Conservation (phyloP, 805 yeast genomes). For the Peterozyma xylosa region DNA sequence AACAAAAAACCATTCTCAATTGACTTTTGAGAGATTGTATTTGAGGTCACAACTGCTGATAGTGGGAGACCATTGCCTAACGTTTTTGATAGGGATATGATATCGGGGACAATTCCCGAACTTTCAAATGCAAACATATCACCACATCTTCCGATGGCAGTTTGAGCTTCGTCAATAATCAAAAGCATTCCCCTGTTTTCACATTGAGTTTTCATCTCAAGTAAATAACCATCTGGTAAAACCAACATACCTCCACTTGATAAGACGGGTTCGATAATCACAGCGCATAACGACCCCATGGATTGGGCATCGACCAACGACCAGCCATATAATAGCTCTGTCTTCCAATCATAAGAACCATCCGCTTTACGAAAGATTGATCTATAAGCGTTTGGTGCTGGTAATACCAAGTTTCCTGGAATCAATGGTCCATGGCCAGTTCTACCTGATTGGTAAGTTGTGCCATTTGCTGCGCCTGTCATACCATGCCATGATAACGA, state of each 20-base stretch:
- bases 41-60: conserved; percentile 21
- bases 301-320: conserved; percentile 18
- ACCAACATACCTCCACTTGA: conserved; percentile 47
- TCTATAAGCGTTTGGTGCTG: conserved; percentile 20
- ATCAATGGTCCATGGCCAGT: conserved; percentile 19
- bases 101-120: conserved; percentile 24
- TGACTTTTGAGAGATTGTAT: conserved; percentile 16
- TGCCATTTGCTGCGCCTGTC: conserved; percentile 19
- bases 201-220: conserved; percentile 18
- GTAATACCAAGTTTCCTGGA: conserved; percentile 19
- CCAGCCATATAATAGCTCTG: conserved; percentile 20
- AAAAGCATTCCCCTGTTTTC: conserved; percentile 35
- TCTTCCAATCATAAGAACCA: conserved; percentile 21
- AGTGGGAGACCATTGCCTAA: conserved; percentile 25
- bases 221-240: conserved; percentile 24
- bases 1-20: conserved; percentile 15
- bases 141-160: conserved; percentile 49
- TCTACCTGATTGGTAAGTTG: conserved; percentile 20
- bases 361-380: conserved; percentile 19
- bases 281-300: conserved; percentile 38
- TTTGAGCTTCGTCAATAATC: conserved; percentile 49
- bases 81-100: conserved; percentile 23
- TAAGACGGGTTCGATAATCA: conserved; percentile 43
- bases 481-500: conserved; percentile 22
- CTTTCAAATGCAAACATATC: conserved; percentile 31